Evolutionary conservation across 352 stramenopile genomes (phyloP).

Genomic region (Phytophthora sojae): DNA sequence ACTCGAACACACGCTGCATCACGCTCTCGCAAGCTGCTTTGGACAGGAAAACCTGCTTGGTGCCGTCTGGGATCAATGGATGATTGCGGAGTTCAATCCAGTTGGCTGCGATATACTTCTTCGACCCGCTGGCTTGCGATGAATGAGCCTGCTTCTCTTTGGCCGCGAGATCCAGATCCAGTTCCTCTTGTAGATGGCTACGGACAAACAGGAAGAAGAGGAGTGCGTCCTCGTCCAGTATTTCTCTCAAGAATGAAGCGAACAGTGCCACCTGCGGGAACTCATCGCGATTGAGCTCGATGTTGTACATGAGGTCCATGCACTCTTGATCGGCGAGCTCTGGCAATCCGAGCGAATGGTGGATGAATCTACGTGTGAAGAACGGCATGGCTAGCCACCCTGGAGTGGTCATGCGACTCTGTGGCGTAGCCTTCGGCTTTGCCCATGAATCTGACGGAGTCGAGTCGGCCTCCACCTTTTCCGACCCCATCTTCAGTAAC

Average conservation of each 20-base stretch:
- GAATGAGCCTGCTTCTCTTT: slow-evolving; percentile 74
- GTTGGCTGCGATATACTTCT: slow-evolving; percentile 51
- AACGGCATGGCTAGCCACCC: slow-evolving; percentile 60
- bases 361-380: slow-evolving; percentile 62
- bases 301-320: slow-evolving; percentile 75
- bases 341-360: slow-evolving; percentile 56
- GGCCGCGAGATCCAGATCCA: slow-evolving; percentile 59
- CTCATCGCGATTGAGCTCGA: slow-evolving; percentile 52
- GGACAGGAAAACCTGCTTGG: slow-evolving; percentile 58
- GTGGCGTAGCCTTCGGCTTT: neutral
- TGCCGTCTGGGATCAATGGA: slow-evolving; percentile 63
- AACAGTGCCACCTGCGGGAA: slow-evolving; percentile 68
- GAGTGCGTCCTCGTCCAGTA: slow-evolving; percentile 70
- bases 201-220: slow-evolving; percentile 73
- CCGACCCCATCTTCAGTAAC: slow-evolving; percentile 13
- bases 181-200: slow-evolving; percentile 48
- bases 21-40: slow-evolving; percentile 52
- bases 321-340: slow-evolving; percentile 76
- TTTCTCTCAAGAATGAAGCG: slow-evolving; percentile 68
- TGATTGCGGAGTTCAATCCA: slow-evolving; percentile 49
- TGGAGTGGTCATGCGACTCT: neutral
- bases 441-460: neutral
- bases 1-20: slow-evolving; percentile 53
- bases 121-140: slow-evolving; percentile 40
- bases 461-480: slow-evolving; percentile 10